Percentiles rank a stretch among this genome's conserved stretches.
Conservation (phyloP, 371 early-diverging fungal genomes). For the Apophysomyces sp. region DNA sequence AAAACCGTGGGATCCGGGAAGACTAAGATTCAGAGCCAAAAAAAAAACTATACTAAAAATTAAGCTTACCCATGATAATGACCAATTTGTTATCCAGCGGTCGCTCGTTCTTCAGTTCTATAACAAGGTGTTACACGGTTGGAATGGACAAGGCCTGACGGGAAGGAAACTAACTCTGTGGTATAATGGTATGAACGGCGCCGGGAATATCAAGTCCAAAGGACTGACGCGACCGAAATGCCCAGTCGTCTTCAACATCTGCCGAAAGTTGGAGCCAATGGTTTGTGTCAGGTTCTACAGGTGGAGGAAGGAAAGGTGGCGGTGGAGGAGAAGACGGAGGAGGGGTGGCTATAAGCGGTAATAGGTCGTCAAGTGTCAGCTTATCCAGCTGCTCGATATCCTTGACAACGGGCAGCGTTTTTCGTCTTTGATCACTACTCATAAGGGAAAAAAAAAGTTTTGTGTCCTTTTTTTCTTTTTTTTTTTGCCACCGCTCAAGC, state of each 20-base stretch:
- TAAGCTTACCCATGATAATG: constrained; percentile 60
- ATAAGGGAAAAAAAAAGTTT: constrained; percentile 1
- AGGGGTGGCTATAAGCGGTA: background rate
- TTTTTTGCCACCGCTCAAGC: background rate
- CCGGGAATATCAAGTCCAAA: constrained; percentile 31
- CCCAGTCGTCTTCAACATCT: constrained; percentile 8
- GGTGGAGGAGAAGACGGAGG: background rate
- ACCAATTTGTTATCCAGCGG: constrained; percentile 54
- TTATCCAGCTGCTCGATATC: background rate
- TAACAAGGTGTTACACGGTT: background rate
- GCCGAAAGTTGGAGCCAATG: constrained; percentile 13
- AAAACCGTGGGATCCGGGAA: background rate
- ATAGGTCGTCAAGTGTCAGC: background rate
- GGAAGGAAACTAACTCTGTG: constrained; percentile 14
- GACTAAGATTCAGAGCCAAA: background rate
- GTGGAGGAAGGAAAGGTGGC: background rate
- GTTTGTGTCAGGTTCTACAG: background rate
- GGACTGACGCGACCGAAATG: constrained; percentile 7
- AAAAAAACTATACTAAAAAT: background rate
- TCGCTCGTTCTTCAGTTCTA: constrained; percentile 32
- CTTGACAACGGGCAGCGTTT: constrained; percentile 11
- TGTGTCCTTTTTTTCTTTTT: background rate
- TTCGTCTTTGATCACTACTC: constrained; percentile 2
- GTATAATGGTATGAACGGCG: constrained; percentile 22
- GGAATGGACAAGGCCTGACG: background rate